Conservation (phyloP, 2,329 filamentous ascomycete genomes). For the Dactylellina parvicollis region DNA sequence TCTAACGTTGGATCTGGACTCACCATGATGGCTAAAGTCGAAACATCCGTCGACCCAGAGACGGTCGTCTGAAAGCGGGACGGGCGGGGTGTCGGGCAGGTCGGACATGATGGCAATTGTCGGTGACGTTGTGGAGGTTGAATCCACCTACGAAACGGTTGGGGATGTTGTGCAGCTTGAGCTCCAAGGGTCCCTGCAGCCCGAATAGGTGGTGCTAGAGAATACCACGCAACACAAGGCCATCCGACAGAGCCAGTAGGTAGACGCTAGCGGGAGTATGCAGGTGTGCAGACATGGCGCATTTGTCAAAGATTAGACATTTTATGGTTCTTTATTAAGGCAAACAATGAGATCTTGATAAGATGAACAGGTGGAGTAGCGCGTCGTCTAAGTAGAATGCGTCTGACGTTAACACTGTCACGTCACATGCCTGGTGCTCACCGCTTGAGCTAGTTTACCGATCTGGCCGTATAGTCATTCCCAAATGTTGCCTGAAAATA, state of each 20-base stretch:
- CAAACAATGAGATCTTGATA: no score
- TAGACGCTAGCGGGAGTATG: no score
- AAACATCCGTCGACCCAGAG: constrained; percentile 99
- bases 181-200: constrained; percentile 3
- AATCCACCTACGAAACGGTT: constrained; percentile 15
- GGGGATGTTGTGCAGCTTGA: neutral
- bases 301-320: no score
- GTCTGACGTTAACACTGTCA: no score
- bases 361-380: no score
- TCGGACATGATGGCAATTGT: constrained; percentile 28
- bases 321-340: no score
- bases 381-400: no score
- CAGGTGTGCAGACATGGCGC: no score
- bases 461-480: neutral
- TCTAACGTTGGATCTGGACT: neutral
- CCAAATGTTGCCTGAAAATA: constrained; percentile 31
- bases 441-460: neutral
- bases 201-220: neutral
- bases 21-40: constrained; percentile 97
- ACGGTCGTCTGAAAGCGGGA: constrained; percentile 70
- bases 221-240: neutral
- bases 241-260: no score
- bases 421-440: no score
- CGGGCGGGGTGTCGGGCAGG: constrained; percentile 49
- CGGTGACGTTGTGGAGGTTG: neutral